Base-by-base conservation (phyloP, 2,329 filamentous ascomycete species). In the Trichoderma sp. region DNA sequence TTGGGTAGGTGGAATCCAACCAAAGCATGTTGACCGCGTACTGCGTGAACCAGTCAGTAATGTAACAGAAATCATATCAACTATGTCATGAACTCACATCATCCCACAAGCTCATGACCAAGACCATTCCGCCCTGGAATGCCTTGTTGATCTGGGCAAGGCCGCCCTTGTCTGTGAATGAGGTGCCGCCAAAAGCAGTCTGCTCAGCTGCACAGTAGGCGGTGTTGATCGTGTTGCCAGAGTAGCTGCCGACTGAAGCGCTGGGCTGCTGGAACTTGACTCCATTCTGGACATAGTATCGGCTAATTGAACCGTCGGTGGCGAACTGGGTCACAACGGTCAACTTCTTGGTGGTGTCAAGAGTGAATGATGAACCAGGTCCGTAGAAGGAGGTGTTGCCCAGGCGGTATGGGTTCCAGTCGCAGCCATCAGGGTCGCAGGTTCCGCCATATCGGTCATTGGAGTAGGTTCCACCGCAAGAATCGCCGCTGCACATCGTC, bases 11-110 rank as follows among this genome's bases (percentile, higher is more conserved):
- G 73, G 87, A 88, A 84, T 93, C 91, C 76, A 94, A 87, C 92
- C 92, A 93, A 77, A 91, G 86, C 91, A 93, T 93, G 82, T 91
- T 86, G 77, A 87, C 82, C 73, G 87, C 81, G 81, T 92, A 87
- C 80, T 81, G n/a, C 12, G 24, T 30, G 11, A 24, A 56, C 15
- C 53, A 28, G 32, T 39, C 6, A 34, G 51, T 24, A 3, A 14
- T 15, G 60, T 24, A 26, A n/a, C 15, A n/a, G 6, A 24, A 39
- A 18, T n/a, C n/a, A 53, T 61, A 18, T 12, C 11, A 5, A 14
- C 5, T 6, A 51, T 51, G 11, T 51, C 6, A 53, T 32, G 28
- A 3, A 78, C 79, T 78, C 71, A 80, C 79, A 82, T 93, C 91
- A 78, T 92, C 88, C 89, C 89, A 90, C 73, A 86, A 76, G 68